Conservation (phyloP, 441 rosid genomes). For the Populus hybrid region DNA sequence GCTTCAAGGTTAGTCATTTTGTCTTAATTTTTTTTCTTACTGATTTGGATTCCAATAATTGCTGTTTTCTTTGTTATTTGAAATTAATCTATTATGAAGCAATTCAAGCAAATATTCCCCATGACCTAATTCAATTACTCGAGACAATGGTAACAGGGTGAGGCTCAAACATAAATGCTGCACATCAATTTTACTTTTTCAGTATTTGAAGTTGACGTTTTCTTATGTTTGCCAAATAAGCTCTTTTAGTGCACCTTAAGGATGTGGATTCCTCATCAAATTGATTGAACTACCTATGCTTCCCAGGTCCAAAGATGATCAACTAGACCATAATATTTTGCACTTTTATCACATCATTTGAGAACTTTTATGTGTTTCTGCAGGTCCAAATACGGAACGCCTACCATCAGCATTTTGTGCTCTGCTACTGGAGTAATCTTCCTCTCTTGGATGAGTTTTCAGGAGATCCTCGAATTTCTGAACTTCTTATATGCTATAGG, state of each 20-base stretch:
- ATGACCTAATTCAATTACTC: background rate
- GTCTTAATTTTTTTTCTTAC: background rate
- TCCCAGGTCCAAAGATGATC: background rate
- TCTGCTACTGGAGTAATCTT: slow-evolving; percentile 86
- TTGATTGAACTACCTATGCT: background rate
- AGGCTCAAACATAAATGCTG: background rate
- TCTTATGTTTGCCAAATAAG: background rate
- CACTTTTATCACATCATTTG: background rate
- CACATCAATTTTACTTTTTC: background rate
- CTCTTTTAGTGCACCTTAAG: background rate
- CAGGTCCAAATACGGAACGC: slow-evolving; percentile 87
- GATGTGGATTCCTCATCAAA: background rate
- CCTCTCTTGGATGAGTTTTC: slow-evolving; percentile 93
- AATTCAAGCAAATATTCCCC: background rate
- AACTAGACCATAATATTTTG: background rate
- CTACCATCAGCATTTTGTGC: slow-evolving; percentile 77
- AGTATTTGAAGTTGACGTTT: background rate
- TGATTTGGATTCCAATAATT: background rate
- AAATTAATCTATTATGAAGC: slow-evolving; percentile 1
- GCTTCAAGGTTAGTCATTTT: slow-evolving; percentile 45
- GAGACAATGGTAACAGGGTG: background rate
- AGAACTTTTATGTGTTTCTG: slow-evolving; percentile 7
- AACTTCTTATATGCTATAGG: slow-evolving; percentile 84
- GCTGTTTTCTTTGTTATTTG: background rate
- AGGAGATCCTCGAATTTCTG: slow-evolving; percentile 80